Base-by-base conservation (phyloP, 2,329 filamentous ascomycete species). In the Aspergillus viridinutans region DNA sequence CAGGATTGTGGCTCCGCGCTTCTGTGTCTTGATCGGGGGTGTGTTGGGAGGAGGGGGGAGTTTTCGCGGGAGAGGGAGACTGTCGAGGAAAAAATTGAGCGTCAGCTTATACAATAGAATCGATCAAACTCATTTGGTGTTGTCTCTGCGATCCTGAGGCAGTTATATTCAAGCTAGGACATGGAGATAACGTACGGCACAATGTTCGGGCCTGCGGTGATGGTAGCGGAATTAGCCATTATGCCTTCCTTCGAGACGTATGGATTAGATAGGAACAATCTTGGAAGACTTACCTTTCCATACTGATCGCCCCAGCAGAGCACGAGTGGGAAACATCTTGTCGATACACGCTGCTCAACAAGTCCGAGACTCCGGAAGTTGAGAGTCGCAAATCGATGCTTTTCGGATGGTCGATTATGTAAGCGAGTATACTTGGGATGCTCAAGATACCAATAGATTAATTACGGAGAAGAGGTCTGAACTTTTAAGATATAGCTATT, bases 1-100 rank as follows among this genome's bases (percentile, higher is more conserved):
- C 56, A 96, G 82, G 67, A 97, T 94, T 5, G 92, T 96, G 32
- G 92, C 92, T 56, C 88, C 84, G 63, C 92, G 90, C 40, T 92
- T 92, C 74, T 93, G 90, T 17, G 92, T 97, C 69, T 85, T 87
- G 73, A 97, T 92, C 12, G 90, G 88, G 42, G 83, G 84, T 3
- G 83, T 79, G 62, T 81, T 83, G 83, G 89, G 58, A 85, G 81
- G 69, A 79, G 87, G 70, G 59, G 78, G 73, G 5, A 76, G 67
- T 58, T 69, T 69, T 58, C 72, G 70, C 25, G 76, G 72, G 28
- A 79, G 72, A 55, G 72, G 67, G 53, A 77, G 69, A 64, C 76
- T 75, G 57, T 63, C 64, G 7, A 23, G 52, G 4, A 4, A 23
- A n/a, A 20, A 25, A 6, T 9, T 9, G 5, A 32, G 40, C 23